phyloP scores from a whole-genome alignment of 2,329 filamentous ascomycete species.

The Penicillium decumbens region DNA sequence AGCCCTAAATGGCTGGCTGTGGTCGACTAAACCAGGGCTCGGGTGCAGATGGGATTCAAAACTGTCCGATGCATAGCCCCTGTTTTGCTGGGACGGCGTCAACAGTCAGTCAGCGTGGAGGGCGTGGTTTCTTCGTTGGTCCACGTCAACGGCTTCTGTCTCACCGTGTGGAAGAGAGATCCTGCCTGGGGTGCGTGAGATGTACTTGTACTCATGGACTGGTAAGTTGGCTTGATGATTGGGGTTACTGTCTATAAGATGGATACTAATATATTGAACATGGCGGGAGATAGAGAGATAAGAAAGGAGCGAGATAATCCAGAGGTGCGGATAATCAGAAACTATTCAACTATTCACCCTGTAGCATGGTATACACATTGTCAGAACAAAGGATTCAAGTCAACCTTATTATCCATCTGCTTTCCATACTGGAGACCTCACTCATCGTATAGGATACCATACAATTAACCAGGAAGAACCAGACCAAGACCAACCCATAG shows the following conservation, averaged over 20 bases:
- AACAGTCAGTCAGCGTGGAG: background rate
- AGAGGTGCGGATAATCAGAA: background rate
- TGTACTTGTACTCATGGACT: too few relatives aligned
- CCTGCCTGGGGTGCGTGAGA: background rate
- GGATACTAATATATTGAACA: too few relatives aligned
- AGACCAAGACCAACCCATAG: background rate
- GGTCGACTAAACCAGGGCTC: background rate
- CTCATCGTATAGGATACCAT: background rate
- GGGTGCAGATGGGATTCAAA: conserved; percentile 9
- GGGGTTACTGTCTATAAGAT: too few relatives aligned
- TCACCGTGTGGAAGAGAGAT: too few relatives aligned
- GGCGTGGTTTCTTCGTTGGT: conserved; percentile 11
- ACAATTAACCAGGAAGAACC: background rate
- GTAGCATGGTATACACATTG: background rate
- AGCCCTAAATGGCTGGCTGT: background rate
- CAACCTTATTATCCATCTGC: background rate
- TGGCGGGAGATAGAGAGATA: background rate
- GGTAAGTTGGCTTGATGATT: background rate
- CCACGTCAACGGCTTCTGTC: conserved; percentile 17
- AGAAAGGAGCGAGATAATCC: background rate
- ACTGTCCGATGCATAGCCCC: conserved; percentile 2
- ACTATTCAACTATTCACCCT: too few relatives aligned
- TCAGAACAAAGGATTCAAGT: background rate
- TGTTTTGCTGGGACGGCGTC: background rate
- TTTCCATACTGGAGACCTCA: background rate